Conservation (phyloP, 306 rosid species). For the Erythrophleum fordii region DNA sequence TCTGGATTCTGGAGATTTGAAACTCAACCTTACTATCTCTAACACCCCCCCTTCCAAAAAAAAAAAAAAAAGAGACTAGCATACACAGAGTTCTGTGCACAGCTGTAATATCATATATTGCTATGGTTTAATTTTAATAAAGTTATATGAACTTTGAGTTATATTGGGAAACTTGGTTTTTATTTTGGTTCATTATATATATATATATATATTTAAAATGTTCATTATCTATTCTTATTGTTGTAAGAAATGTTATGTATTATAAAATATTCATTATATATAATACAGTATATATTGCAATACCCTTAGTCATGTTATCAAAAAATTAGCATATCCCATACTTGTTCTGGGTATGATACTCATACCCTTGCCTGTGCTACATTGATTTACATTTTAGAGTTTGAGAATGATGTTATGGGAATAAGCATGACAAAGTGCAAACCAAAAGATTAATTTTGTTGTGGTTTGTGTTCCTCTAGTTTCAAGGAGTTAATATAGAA, state of each 20-base stretch:
- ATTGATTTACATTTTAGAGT: not conserved
- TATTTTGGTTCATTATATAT: not conserved
- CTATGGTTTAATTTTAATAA: not conserved
- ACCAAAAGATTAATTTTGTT: slow-evolving; percentile 3
- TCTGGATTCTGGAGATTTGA: not conserved
- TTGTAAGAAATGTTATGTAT: not conserved
- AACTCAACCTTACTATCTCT: not conserved
- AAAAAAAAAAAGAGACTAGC: not conserved
- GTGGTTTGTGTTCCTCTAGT: slow-evolving; percentile 14
- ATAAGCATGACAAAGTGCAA: slow-evolving; percentile 14
- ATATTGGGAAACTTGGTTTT: not conserved
- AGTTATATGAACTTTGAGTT: not conserved
- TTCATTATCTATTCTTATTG: not conserved
- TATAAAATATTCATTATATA: not conserved
- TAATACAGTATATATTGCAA: not conserved
- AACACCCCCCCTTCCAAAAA: not conserved
- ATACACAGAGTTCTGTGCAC: not conserved
- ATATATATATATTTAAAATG: not conserved
- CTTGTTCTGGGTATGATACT: not conserved
- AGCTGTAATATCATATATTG: not conserved
- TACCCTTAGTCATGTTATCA: not conserved
- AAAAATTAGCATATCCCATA: not conserved
- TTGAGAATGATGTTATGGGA: not conserved
- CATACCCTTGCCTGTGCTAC: not conserved
- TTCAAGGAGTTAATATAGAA: slow-evolving; percentile 34